Base-by-base conservation (phyloP, 2,329 filamentous ascomycete genomes). In the Microdochium bolleyi region DNA sequence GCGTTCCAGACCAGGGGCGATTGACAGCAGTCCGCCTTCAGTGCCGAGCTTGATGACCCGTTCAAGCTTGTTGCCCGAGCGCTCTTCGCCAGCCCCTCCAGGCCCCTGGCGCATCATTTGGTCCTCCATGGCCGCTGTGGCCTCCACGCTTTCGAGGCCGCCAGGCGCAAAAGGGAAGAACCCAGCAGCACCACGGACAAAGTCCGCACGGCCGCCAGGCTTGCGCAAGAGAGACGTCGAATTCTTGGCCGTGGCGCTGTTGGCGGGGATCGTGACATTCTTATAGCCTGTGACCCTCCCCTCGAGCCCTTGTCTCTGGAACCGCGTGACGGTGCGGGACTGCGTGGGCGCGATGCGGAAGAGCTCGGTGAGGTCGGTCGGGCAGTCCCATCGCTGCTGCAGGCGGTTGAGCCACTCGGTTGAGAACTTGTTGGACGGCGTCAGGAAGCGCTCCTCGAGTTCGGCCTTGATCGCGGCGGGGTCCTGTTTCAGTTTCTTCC, bases 91-190 rank as follows among this genome's bases (percentile, higher is more conserved):
- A 52, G 58, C 62, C 57, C 56, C 69, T 52, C 79, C 77, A 3
- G 22, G 8, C 27, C 27, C 27, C 37, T 75, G 74, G 49, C 79
- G 74, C 19, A 85, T 75, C 34, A 83, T 76, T 62, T 92, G 85
- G 49, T 91, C 88, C 65, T 96, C 92, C 51, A 90, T 76, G 3
- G 88, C 89, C 25, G 92, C 90, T 10, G 91, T 85, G 2, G 89
- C 88, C 67, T 95, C 89, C 22, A 96, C 87, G 1, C 85, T 84
- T 55, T 96, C 92, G 14, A 97, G 71, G 1, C 94, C 94, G 52
- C 92, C 92, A 1, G 92, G 92, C 0, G 91, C 87, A 70, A 97
- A 96, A 0, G 92, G 92, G 55, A 96, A 95, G 72, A 95, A 96
- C 0, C 92, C 92, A 8, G 92, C 90, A 34, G 88, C 92, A 14